Percentiles rank a stretch among this genome's conserved stretches.
phyloP scores from a whole-genome alignment of 2,329 filamentous ascomycete genomes.

The Cercospora sesami region DNA sequence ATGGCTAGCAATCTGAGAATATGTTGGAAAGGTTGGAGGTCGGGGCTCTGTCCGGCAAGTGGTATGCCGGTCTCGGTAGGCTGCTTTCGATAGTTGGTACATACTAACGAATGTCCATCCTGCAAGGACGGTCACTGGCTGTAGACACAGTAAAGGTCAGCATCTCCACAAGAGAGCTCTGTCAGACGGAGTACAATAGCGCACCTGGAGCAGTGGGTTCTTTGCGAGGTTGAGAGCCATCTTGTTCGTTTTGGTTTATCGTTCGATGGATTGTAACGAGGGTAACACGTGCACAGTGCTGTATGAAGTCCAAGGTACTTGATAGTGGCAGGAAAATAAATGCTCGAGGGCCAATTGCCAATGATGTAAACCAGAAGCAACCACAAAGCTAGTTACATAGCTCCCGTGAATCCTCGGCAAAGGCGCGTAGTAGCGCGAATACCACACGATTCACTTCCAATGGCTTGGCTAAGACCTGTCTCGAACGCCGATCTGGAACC shows the following conservation, averaged over 20 bases:
- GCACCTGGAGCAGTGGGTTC: slow-evolving; percentile 1
- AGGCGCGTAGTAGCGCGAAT: not conserved
- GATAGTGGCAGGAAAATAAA: not conserved
- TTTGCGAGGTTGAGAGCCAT: slow-evolving; percentile 6
- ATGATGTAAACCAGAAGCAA: slow-evolving; percentile 7
- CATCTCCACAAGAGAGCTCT: not conserved
- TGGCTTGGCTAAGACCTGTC: slow-evolving; percentile 1
- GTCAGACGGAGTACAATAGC: not conserved
- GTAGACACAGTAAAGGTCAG: not conserved
- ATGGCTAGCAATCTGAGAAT: not conserved
- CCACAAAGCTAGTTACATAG: not conserved
- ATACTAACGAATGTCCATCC: slow-evolving; percentile 7
- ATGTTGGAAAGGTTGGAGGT: not conserved
- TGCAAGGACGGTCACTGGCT: slow-evolving; percentile 7
- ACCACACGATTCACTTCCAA: slow-evolving; percentile 1
- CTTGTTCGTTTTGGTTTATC: not conserved
- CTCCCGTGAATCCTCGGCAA: not conserved
- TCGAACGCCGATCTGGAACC: not conserved
- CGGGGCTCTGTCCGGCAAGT: not conserved
- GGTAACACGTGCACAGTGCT: not conserved
- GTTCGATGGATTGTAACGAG: not conserved
- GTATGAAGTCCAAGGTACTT: not conserved
- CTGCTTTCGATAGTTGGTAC: not conserved
- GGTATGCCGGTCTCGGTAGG: not conserved
- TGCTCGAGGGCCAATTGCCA: not conserved